Percentiles rank a stretch among this genome's conserved stretches.
Evolutionary conservation across 2,329 filamentous ascomycete species (phyloP).

Genomic region (Trichophyton benhamiae): DNA sequence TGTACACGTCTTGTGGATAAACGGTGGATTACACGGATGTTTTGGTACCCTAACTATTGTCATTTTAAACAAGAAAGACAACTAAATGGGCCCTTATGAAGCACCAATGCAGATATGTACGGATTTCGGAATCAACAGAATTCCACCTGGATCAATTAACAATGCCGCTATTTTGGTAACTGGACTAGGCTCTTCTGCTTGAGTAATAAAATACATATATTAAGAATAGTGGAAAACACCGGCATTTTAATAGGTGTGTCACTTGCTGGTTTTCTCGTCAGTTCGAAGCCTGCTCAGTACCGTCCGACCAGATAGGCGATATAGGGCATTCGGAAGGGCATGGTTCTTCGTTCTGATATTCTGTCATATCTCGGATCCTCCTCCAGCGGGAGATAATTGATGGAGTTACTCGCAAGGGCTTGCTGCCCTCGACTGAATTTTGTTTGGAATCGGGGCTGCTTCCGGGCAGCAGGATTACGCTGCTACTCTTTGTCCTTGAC

Average conservation of each 20-base stretch:
- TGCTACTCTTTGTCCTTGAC: conserved; percentile 19
- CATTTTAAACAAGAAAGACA: not conserved
- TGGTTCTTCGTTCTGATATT: not conserved
- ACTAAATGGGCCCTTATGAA: not conserved
- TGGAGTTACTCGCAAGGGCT: conserved; percentile 7
- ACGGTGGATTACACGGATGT: not conserved
- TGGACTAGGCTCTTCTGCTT: no score
- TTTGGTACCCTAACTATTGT: not conserved
- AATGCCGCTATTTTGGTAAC: not conserved
- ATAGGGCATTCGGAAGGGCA: not conserved
- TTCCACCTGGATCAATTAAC: not conserved
- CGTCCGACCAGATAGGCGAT: not conserved
- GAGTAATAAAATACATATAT: not conserved
- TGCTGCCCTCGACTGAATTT: not conserved
- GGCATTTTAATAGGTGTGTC: not conserved
- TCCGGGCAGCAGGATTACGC: conserved; percentile 20
- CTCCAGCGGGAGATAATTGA: conserved; percentile 14
- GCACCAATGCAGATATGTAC: not conserved
- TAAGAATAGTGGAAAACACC: not conserved
- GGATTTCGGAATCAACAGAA: not conserved
- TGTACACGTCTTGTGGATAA: not conserved
- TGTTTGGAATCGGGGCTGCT: not conserved
- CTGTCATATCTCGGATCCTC: conserved; percentile 3
- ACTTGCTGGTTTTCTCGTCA: not conserved
- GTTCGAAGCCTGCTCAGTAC: not conserved